Evolutionary conservation across 371 early-diverging fungal species (phyloP).

Genomic region (Mucor piriformis): DNA sequence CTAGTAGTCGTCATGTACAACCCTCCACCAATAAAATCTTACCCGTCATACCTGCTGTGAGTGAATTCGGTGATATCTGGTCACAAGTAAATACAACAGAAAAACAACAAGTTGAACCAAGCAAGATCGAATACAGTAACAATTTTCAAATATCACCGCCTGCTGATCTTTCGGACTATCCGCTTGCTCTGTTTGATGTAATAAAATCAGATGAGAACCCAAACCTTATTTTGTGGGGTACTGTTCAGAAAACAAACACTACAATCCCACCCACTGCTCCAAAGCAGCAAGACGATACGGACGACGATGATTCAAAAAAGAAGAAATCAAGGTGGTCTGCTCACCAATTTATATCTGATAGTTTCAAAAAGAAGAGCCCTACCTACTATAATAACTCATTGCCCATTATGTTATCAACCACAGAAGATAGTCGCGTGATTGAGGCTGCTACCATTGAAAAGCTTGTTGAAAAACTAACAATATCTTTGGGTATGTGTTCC

Average conservation of each 20-base stretch:
- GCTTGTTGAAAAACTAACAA: slow-evolving; percentile 66
- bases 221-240: slow-evolving; percentile 58
- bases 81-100: neutral
- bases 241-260: slow-evolving; percentile 2
- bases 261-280: slow-evolving; percentile 1
- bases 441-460: slow-evolving; percentile 69
- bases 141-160: slow-evolving; percentile 29
- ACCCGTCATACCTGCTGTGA: slow-evolving; percentile 44
- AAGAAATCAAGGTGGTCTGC: slow-evolving; percentile 16
- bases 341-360: slow-evolving; percentile 10
- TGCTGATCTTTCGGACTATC: slow-evolving; percentile 46
- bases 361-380: slow-evolving; percentile 6
- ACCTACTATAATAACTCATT: neutral
- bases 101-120: neutral
- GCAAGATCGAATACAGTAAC: too few species aligned
- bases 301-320: neutral
- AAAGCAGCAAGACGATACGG: neutral
- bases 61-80: slow-evolving; percentile 44
- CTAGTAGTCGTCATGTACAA: neutral
- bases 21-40: slow-evolving; percentile 8
- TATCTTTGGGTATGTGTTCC: slow-evolving; percentile 46
- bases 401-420: neutral
- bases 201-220: slow-evolving; percentile 55
- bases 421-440: slow-evolving; percentile 28
- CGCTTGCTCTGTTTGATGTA: slow-evolving; percentile 54